Base-by-base conservation (phyloP, 176 grass and related monocot genomes). In the Thalia dealbata region DNA sequence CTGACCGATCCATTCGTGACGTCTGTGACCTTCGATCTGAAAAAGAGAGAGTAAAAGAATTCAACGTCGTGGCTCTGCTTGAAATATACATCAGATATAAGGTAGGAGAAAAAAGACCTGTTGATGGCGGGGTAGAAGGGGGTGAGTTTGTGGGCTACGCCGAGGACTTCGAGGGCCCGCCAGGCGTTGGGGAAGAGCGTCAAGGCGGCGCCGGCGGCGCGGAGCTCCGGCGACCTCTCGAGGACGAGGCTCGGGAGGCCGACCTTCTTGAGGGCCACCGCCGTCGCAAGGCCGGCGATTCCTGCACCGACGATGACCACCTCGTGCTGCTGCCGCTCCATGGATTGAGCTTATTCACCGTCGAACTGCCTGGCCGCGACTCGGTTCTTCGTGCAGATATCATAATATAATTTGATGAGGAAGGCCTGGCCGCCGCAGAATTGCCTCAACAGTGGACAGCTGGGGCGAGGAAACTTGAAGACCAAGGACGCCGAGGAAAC, bases 271-370 rank as follows among this genome's bases (percentile, higher is more conserved):
- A 85, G 24, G 9, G 73, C 74, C 16, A 50, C 45, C 5, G 73
- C 82, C 2, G 80, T 84, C 6, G 80, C 81, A 32, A 96, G 78
- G 52, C 91, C 91, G 1, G 82, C 82, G 52, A 96, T 91, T 59
- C 85, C 85, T 70, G 72, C 88, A 23, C 88, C 91, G 0, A 86
- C 80, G 78, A 96, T 78, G 8, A 96, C 91, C 27, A 88, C 79
- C 76, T 86, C 88, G 9, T 54, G 70, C 16, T 52, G 63, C 16
- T 65, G 25, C 27, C 35, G 27, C 63, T 56, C 54, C 54, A 56
- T 56, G 0, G 7, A 6, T 56, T 1, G 4, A 38, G 32, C 32
- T 38, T n/a, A n/a, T n/a, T 38, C 32, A 38, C 32, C 32, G 32
- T 4, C 32, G 32, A 38, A 38, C 3, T 38, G 32, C n/a, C n/a